Evolutionary conservation across 768 basidiomycete species (phyloP), one percentile per base, ranked within the genome.

Genomic region (Plicaturopsis crispa): DNA sequence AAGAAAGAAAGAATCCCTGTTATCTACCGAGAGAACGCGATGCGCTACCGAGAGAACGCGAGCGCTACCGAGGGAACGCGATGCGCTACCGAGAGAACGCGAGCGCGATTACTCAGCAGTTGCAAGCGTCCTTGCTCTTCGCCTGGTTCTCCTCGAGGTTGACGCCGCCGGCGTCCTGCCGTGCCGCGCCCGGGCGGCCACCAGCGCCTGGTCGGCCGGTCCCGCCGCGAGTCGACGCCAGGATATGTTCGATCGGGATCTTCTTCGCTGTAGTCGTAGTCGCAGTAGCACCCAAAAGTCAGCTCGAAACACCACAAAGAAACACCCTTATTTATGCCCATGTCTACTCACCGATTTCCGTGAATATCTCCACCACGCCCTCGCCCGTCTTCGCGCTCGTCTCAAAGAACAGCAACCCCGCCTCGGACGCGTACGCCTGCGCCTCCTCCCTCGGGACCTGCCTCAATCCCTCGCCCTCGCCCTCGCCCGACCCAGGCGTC

Each of bases 341-440:
- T 38, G 16, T 30, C 16, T 11, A 60, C 76, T 40, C 38, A 97
- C 93, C 94, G 53, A 99, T 98, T 63, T 97, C 93, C 8, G 93
- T 98, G 60, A 99, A 99, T 21, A 98, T 79, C 53, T 98, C 96
- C 18, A 91, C 85, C 39, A 98, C 78, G 26, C 91, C 92, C 52
- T 93, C 86, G 13, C 93, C 92, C 4, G 89, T 90, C 78, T 98
- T 99, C 18, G 96, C 96, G 52, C 84, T 88, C 24, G 93, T 96
- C 70, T 99, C 96, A 50, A 94, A 96, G 72, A 98, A 98, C 30
- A 99, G 65, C 31, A 98, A 60, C 1, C 88, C 86, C n/a, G 86
- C 82, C 61, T 98, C 96, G 39, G 85, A 78, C 10, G 96, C 96
- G 56, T 98, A 99, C 6, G 91, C 91, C 54, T 89, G 84, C 2